Base-by-base conservation (phyloP, 495 filamentous ascomycete genomes). In the Glonium stellatum region DNA sequence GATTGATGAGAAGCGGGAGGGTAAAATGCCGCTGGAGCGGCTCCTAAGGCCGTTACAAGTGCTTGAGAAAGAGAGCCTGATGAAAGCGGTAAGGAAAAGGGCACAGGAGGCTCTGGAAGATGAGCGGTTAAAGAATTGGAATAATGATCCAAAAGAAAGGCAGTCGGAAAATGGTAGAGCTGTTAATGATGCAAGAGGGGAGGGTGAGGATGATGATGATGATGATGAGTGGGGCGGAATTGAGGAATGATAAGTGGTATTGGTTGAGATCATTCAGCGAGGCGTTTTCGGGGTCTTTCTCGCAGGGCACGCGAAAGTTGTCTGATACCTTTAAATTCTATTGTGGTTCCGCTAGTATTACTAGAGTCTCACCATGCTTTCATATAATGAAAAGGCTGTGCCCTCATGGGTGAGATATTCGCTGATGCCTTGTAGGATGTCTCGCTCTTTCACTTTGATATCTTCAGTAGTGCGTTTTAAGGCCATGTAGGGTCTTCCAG, bases 401-500 rank as follows among this genome's bases (percentile, higher is more conserved):
- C 27, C 27, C 6, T 31, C 27, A 31, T 31, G 3, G 2, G 27
- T 31, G 27, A 31, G 27, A 31, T 3, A 31, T 31, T 31, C 27
- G 27, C 27, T 6, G 27, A 31, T 31, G 6, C 27, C 27, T 31
- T 31, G 27, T 6, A 31, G 27, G 6, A 31, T 6, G 6, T 6
- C 27, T 6, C 6, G 27, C 27, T 31, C 2, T 31, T 3, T 31
- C 27, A 31, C 27, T 31, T 31, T 6, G 21, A 22, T 23, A 18
- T 57, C 2, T 57, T 6, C 13, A 44, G 22, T 18, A 50, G 22
- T 12, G 21, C 13, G 2, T 27, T 21, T 31, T 50, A 63, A n/a
- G 70, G 71, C 89, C 87, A 95, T 46, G 80, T 80, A 3, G 89
- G 91, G 77, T 96, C 87, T 67, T 84, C 85, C 70, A 86, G 75